Evolutionary conservation across 495 filamentous ascomycete genomes (phyloP), one percentile per base, ranked within the genome.

Genomic region (Cudoniella acicularis): DNA sequence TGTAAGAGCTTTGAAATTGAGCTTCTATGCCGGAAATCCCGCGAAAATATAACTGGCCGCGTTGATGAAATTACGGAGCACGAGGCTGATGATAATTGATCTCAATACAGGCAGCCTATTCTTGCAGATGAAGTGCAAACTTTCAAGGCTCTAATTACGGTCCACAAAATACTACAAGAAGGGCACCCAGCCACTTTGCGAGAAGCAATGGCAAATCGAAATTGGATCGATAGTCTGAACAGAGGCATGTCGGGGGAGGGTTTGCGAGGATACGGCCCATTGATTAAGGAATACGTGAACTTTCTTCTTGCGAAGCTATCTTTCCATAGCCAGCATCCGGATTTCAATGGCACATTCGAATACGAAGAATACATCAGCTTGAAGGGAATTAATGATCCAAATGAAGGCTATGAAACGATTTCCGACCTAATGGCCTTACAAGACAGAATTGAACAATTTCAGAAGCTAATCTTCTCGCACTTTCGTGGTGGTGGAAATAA

Each of bases 311-410:
- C 93, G 26, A 98, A 98, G 75, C 77, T 98, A 57, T 79, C 82
- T 1, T 98, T 98, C 79, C 95, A 98, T 73, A 84, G 90, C 60
- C 89, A 96, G 61, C 94, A 98, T 73, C 92, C 91, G 11, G 94
- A 96, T 73, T 98, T 98, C 80, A 98, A 98, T 72, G 94, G 94
- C 82, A 86, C 94, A 23, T 98, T 98, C 67, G 94, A 98, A 69
- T 98, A 98, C 63, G 94, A 97, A 78, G 94, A 98, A 68, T 98
- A 98, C 71, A 92, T 98, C 71, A 96, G 91, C 67, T 79, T 98
- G 71, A 97, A 97, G 76, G 88, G 90, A 3, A 98, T 96, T 75
- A 96, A 97, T 73, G 94, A 98, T 77, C 94, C 95, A 10, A 97
- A 98, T 68, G 94, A 98, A 75, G 94, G 94, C 78, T 98, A 97